Evolutionary conservation across 1,284 basidiomycete species (phyloP), one percentile per base, ranked within the genome.

Genomic region (Rhodotorula sp.): DNA sequence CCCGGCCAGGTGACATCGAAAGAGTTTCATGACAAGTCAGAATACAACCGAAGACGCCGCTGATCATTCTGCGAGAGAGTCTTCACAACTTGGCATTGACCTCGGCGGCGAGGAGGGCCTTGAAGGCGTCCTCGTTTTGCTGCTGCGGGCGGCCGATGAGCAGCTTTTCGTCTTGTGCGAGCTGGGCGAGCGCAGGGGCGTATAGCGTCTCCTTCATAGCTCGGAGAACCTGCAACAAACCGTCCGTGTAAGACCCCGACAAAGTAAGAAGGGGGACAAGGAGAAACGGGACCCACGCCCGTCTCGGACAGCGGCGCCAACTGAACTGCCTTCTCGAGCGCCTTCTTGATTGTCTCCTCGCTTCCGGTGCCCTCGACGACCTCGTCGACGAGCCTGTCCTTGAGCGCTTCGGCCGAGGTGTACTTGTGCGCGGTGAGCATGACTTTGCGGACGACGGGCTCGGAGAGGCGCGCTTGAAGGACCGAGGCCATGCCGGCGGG

Each of bases 351-450:
- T 8, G 71, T 63, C 28, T 53, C 20, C 26, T 70, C 69, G 31
- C 66, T 65, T 2, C 67, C 68, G 8, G 51, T 40, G 15, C 34
- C 68, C 2, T 26, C 22, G 15, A 66, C 67, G 18, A 73, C 51
- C 64, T 69, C 69, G 40, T 75, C 74, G 28, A 73, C 66, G 4
- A 75, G 26, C 4, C 73, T 62, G 20, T 55, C 64, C 4, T 58
- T 30, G 44, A 73, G 64, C 11, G 74, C 69, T 31, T 75, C 71
- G 2, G 47, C 31, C 3, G 71, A 59, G 10, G 57, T 61, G 57
- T 66, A 75, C 20, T 62, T 58, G 48, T 73, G 71, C 10, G 65
- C 74, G 2, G 71, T 71, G 30, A 71, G 62, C 54, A 75, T 60
- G 3, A 67, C 60, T 9, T 62, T 53, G 48, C 67, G 60, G 24